Evolutionary conservation across 1,284 basidiomycete genomes (phyloP).

Genomic region (Cutaneotrichosporon curvatum): DNA sequence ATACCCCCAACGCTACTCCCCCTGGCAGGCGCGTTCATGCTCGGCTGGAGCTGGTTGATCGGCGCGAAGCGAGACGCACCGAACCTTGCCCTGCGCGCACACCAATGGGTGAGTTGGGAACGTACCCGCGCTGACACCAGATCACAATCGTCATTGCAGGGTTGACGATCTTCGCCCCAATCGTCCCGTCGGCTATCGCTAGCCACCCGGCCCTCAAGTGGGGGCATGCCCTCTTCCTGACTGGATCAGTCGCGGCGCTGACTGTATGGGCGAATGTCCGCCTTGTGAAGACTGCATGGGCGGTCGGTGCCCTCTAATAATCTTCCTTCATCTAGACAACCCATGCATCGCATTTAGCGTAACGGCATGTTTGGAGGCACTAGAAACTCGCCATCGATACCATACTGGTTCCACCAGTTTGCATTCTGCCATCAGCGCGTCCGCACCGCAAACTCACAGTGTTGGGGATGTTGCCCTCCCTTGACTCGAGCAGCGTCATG

Average conservation of each 20-base stretch:
- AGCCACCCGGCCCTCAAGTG: background rate
- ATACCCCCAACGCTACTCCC: conserved; percentile 1
- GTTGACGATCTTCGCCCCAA: background rate
- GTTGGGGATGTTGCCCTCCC: conserved; percentile 3
- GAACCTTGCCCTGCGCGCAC: conserved; percentile 3
- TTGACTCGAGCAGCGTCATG: conserved; percentile 11
- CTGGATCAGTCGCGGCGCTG: conserved; percentile 3
- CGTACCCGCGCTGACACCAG: background rate
- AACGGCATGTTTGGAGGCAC: too few relatives aligned
- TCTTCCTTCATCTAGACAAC: background rate
- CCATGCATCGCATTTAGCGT: background rate
- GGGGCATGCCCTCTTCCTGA: conserved; percentile 9
- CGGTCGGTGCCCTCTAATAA: conserved; percentile 12
- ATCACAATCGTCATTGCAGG: background rate
- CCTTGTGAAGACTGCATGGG: conserved; percentile 17
- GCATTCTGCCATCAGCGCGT: background rate
- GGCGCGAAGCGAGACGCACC: conserved; percentile 14
- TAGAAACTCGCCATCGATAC: conserved; percentile 1
- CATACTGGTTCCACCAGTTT: conserved; percentile 10
- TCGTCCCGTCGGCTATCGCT: background rate
- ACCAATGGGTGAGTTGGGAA: conserved; percentile 4
- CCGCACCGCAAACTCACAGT: background rate
- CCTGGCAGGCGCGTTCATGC: conserved; percentile 3
- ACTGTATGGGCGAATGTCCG: conserved; percentile 15
- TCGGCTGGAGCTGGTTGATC: conserved; percentile 14